These are phyloP conservation scores for Ceratocystis albifundus DNA, from an alignment of 2,329 filamentous ascomycete species.

Conservation along the genomic window DNA sequence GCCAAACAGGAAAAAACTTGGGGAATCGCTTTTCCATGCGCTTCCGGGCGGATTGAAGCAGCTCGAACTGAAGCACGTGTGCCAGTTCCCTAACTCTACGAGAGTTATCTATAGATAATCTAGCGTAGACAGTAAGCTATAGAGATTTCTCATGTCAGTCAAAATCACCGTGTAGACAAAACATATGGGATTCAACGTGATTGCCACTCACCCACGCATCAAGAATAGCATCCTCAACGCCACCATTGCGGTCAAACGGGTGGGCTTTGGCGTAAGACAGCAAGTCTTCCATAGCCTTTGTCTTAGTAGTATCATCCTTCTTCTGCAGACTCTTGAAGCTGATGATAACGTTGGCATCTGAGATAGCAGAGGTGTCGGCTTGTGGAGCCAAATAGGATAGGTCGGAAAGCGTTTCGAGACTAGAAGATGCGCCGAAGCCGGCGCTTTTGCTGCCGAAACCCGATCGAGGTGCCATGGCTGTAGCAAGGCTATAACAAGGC, in stretches of 20 bases:
- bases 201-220: conserved; percentile 64
- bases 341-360: conserved; percentile 70
- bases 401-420: conserved; percentile 27
- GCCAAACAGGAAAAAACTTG: conserved; percentile 74
- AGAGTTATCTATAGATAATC: conserved; percentile 78
- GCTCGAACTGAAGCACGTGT: conserved; percentile 57
- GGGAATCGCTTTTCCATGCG: conserved; percentile 71
- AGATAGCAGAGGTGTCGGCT: conserved; percentile 64
- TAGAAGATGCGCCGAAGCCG: conserved; percentile 12
- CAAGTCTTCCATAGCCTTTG: conserved; percentile 80
- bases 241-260: conserved; percentile 44
- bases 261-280: conserved; percentile 49
- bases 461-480: conserved; percentile 8
- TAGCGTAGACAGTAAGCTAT: conserved; percentile 74
- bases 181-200: conserved; percentile 21
- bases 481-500: too few species aligned
- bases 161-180: not conserved
- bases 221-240: conserved; percentile 68
- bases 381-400: conserved; percentile 82
- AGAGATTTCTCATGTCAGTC: not conserved
- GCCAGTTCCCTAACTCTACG: conserved; percentile 79
- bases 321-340: conserved; percentile 88
- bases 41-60: conserved; percentile 57
- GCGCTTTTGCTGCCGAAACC: conserved; percentile 16
- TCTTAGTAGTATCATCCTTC: conserved; percentile 84